phyloP scores from a whole-genome alignment of 1,139 yeast genomes.

The Debaryomyces sp. region DNA sequence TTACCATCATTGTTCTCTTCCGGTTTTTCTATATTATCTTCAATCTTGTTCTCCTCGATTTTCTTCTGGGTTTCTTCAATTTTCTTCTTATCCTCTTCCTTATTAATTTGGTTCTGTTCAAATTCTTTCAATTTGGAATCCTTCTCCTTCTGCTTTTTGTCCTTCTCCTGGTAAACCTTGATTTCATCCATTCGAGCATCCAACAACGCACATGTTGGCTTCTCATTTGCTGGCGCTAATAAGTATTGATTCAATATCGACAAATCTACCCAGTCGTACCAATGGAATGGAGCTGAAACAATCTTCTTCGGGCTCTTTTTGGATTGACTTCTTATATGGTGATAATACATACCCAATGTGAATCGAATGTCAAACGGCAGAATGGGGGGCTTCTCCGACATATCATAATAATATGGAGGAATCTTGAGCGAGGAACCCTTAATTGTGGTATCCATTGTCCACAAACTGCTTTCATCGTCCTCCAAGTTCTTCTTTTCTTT shows the following conservation, averaged over 20 bases:
- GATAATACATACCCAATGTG: conserved; percentile 46
- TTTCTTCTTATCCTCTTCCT: conserved; percentile 14
- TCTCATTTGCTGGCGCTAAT: conserved; percentile 35
- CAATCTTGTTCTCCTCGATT: not conserved
- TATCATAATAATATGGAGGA: conserved; percentile 28
- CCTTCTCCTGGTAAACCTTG: conserved; percentile 15
- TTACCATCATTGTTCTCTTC: not conserved
- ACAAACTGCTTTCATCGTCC: conserved; percentile 28
- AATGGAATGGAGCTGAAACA: conserved; percentile 49
- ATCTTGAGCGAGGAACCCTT: conserved; percentile 22
- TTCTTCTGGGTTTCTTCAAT: conserved; percentile 11
- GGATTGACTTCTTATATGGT: conserved; percentile 24
- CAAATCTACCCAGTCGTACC: conserved; percentile 61
- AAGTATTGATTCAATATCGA: conserved; percentile 46
- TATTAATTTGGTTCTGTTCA: conserved; percentile 15
- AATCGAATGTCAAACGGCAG: conserved; percentile 55
- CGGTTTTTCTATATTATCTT: not conserved
- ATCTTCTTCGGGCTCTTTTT: conserved; percentile 15
- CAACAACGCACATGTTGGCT: conserved; percentile 35
- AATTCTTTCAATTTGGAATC: conserved; percentile 13
- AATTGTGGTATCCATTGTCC: conserved; percentile 30
- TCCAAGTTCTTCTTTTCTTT: conserved; percentile 22
- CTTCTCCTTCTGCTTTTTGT: conserved; percentile 16
- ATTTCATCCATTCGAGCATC: conserved; percentile 33
- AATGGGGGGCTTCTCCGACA: conserved; percentile 21